These are phyloP conservation scores for Hypoxylon sp. DNA, from an alignment of 2,329 filamentous ascomycete genomes.

Conservation along the genomic window DNA sequence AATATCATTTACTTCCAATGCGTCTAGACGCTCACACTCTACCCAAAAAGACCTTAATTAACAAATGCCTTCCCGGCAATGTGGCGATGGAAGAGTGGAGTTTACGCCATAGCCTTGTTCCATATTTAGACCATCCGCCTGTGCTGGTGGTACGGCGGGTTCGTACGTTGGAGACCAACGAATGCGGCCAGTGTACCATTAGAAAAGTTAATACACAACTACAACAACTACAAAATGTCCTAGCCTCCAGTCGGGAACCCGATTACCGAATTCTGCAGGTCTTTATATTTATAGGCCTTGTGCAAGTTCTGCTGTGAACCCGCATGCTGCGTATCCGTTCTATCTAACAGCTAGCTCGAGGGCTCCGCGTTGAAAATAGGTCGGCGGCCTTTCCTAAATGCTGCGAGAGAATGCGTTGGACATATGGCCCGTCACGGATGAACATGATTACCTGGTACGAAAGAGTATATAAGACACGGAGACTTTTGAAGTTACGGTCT, in stretches of 20 bases:
- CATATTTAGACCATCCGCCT: slow-evolving; percentile 28
- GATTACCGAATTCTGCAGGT: background rate
- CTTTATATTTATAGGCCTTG: slow-evolving; percentile 11
- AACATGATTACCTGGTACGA: background rate
- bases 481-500: background rate
- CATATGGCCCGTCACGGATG: background rate
- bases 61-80: background rate
- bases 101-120: slow-evolving; percentile 27
- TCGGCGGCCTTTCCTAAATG: background rate
- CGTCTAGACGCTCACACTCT: background rate
- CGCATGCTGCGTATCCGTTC: background rate
- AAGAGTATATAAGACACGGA: slow-evolving; percentile 1
- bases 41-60: background rate
- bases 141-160: slow-evolving; percentile 1
- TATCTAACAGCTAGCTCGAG: background rate
- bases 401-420: background rate
- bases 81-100: slow-evolving; percentile 1
- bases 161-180: slow-evolving; percentile 1
- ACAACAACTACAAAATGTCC: background rate
- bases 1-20: background rate
- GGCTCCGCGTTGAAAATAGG: background rate
- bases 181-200: background rate
- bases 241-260: background rate
- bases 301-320: slow-evolving; percentile 10
- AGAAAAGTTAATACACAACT: slow-evolving; percentile 13